Evolutionary conservation across 768 basidiomycete genomes (phyloP).

Genomic region (Dioszegia hungarica): DNA sequence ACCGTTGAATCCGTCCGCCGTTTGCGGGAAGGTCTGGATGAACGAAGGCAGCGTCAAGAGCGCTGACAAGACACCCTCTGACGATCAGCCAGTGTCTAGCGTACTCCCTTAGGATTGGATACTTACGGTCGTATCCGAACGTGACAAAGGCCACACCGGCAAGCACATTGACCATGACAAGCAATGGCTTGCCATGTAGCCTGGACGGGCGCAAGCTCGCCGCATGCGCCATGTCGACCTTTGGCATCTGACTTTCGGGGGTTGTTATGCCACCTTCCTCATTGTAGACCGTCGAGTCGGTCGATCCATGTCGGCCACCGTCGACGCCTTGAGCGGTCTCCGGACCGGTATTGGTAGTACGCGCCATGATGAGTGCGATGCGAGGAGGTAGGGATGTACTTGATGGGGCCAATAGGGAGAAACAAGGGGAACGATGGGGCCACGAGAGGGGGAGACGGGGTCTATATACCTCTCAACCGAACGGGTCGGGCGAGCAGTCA

Average conservation of each 20-base stretch:
- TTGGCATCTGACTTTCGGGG: neutral
- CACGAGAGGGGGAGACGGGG: no score
- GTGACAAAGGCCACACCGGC: slow-evolving; percentile 29
- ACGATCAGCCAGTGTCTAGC: neutral
- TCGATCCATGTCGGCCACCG: neutral
- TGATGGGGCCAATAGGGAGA: no score
- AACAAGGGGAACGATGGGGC: no score
- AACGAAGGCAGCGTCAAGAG: slow-evolving; percentile 61
- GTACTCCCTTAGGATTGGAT: no score
- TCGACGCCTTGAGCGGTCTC: neutral
- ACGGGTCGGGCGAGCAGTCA: no score
- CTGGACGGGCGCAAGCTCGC: slow-evolving; percentile 7
- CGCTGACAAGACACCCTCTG: slow-evolving; percentile 58
- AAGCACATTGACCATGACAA: slow-evolving; percentile 15
- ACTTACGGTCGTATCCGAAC: slow-evolving; percentile 63
- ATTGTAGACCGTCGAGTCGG: neutral
- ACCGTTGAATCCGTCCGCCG: slow-evolving; percentile 50
- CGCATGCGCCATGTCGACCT: slow-evolving; percentile 5
- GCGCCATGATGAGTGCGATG: no score
- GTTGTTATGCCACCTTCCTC: neutral
- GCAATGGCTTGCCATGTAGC: slow-evolving; percentile 13
- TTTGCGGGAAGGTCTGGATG: slow-evolving; percentile 59
- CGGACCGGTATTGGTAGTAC: no score
- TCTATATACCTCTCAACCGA: no score
- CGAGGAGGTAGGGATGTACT: no score